Evolutionary conservation across 2,329 filamentous ascomycete genomes (phyloP).

Genomic region (Apiospora arundinis): DNA sequence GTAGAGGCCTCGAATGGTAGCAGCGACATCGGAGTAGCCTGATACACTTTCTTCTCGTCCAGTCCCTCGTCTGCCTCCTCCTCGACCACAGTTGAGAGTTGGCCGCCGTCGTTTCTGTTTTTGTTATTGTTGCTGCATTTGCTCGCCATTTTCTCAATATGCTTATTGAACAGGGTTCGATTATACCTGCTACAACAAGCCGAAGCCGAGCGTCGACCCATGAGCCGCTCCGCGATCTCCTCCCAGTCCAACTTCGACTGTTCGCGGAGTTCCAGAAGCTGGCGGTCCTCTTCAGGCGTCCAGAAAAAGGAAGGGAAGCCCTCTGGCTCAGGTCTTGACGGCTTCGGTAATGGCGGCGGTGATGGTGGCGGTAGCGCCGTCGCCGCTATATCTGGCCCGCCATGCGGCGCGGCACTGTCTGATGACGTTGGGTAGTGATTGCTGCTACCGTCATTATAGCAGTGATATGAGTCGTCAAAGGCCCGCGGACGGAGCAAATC

Average conservation of each 20-base stretch:
- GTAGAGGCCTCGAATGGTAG: background rate
- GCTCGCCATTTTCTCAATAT: background rate
- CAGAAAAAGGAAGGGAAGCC: slow-evolving; percentile 4
- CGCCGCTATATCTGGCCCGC: background rate
- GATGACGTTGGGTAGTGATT: background rate
- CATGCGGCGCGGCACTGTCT: background rate
- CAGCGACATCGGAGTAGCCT: background rate
- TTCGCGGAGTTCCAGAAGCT: slow-evolving; percentile 14
- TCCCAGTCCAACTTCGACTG: slow-evolving; percentile 12
- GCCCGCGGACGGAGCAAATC: background rate
- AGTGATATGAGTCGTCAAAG: background rate
- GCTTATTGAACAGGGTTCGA: background rate
- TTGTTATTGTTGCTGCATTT: background rate
- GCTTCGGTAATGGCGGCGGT: background rate
- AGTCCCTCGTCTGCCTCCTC: background rate
- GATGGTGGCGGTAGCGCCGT: background rate
- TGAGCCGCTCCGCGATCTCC: slow-evolving; percentile 18
- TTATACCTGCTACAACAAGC: slow-evolving; percentile 14
- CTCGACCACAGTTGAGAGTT: background rate
- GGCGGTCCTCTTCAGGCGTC: slow-evolving; percentile 19
- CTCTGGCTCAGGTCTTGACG: background rate
- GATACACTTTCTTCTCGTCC: background rate
- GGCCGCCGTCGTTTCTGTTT: too few relatives aligned
- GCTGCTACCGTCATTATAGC: background rate
- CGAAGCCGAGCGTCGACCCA: slow-evolving; percentile 1